These are phyloP conservation scores for Notholithocarpus densiflorus DNA, from an alignment of 306 rosid species.

Conservation along the genomic window DNA sequence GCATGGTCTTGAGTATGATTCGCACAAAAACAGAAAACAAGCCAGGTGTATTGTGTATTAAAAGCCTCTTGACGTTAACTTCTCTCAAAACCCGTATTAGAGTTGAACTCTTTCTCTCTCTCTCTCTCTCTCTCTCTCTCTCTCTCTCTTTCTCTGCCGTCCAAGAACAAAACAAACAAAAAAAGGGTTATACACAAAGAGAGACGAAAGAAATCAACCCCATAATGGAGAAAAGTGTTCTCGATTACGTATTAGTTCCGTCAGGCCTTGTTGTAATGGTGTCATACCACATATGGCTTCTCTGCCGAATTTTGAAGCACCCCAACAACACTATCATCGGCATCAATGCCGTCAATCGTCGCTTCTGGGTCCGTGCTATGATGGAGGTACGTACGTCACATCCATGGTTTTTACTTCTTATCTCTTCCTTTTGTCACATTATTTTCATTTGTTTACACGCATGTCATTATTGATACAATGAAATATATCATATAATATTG, in stretches of 20 bases:
- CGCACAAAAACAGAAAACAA: no score
- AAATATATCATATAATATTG: no score
- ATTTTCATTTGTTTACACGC: neutral
- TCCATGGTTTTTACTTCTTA: neutral
- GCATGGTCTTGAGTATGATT: no score
- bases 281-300: slow-evolving; percentile 77
- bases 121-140: neutral
- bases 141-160: neutral
- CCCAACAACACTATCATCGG: slow-evolving; percentile 81
- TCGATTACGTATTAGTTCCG: slow-evolving; percentile 58
- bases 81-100: slow-evolving; percentile 24
- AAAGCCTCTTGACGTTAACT: no score
- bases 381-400: slow-evolving; percentile 58
- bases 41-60: no score
- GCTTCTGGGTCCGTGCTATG: slow-evolving; percentile 90
- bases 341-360: slow-evolving; percentile 80
- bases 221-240: slow-evolving; percentile 48
- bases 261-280: slow-evolving; percentile 52
- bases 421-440: neutral
- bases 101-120: slow-evolving; percentile 2
- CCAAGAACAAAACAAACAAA: neutral
- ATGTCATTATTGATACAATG: neutral
- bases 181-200: neutral
- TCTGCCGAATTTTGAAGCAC: slow-evolving; percentile 40
- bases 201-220: slow-evolving; percentile 2